Evolutionary conservation across 495 filamentous ascomycete genomes (phyloP), one percentile per base, ranked within the genome.

Genomic region (Bryoglossum gracile): DNA sequence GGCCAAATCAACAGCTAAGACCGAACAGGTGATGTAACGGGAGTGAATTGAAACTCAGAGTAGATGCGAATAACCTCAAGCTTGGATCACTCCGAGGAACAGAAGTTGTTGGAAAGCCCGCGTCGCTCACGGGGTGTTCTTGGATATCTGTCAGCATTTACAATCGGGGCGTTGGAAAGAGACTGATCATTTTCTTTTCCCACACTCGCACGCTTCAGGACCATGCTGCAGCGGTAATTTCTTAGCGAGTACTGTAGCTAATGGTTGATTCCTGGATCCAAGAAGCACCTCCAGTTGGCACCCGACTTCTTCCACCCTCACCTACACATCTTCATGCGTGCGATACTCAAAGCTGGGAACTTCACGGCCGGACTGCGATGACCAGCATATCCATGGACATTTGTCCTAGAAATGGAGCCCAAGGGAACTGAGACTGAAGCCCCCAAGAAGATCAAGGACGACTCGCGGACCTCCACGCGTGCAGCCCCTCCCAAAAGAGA

Each of bases 321-420:
- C n/a, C n/a, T n/a, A n/a, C n/a, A n/a, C n/a, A n/a, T n/a, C n/a
- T n/a, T n/a, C n/a, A n/a, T n/a, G n/a, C n/a, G n/a, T n/a, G n/a
- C n/a, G n/a, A n/a, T n/a, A n/a, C n/a, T n/a, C n/a, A n/a, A n/a
- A n/a, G n/a, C n/a, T n/a, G n/a, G n/a, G n/a, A n/a, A n/a, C n/a
- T n/a, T n/a, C n/a, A n/a, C n/a, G n/a, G n/a, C n/a, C 25, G 22
- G 22, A 43, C 28, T 46, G 46, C 48, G 14, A 56, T 56, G 53
- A 50, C 4, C 33, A 50, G 8, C 33, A 23, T 36, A 48, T 41
- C 25, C 19, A 38, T 47, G 45, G 52, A 45, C 35, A 28, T 34
- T 24, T 43, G 19, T 46, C 43, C 50, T 23, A 19, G 50, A 51
- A 21, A 58, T 58, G 58, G 55, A 58, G 22, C 21, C 49, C 40